These are phyloP conservation scores for Taphrina communis DNA, from an alignment of 1,139 yeast species.

Conservation along the genomic window DNA sequence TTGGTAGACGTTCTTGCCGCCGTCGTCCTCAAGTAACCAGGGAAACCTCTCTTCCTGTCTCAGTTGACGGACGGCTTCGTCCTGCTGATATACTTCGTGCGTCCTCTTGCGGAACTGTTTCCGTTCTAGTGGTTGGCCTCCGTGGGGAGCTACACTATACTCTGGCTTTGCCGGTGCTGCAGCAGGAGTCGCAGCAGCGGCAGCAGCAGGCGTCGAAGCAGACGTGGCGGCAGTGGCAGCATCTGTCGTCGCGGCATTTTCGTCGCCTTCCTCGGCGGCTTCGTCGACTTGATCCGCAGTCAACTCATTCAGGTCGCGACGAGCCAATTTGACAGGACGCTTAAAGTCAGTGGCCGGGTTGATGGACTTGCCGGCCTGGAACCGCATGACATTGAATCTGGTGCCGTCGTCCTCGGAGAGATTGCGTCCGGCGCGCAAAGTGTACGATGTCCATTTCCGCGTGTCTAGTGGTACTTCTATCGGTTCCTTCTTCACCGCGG, in stretches of 20 bases:
- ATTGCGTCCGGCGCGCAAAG: slow-evolving; percentile 70
- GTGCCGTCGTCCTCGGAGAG: slow-evolving; percentile 73
- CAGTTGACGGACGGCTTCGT: slow-evolving; percentile 78
- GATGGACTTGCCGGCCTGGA: slow-evolving; percentile 73
- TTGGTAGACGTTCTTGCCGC: slow-evolving; percentile 90
- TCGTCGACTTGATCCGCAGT: slow-evolving; percentile 47
- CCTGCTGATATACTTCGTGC: slow-evolving; percentile 76
- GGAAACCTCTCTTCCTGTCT: slow-evolving; percentile 96
- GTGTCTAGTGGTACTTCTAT: slow-evolving; percentile 32
- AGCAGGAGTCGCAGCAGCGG: too few species aligned
- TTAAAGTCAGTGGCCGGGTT: slow-evolving; percentile 75
- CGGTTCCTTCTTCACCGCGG: slow-evolving; percentile 31
- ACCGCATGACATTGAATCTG: slow-evolving; percentile 80
- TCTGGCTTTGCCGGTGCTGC: slow-evolving; percentile 23
- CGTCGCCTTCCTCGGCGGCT: slow-evolving; percentile 50
- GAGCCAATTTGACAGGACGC: slow-evolving; percentile 81
- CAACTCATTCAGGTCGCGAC: slow-evolving; percentile 76
- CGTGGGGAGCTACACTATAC: slow-evolving; percentile 80
- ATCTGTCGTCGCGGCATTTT: slow-evolving; percentile 44
- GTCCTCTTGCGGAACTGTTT: slow-evolving; percentile 78
- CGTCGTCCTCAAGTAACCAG: slow-evolving; percentile 97
- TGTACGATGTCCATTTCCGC: slow-evolving; percentile 61
- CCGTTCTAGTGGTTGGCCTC: slow-evolving; percentile 73
- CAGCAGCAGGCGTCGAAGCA: background rate
- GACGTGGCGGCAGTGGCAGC: slow-evolving; percentile 42